Evolutionary conservation across 768 basidiomycete genomes (phyloP), one percentile per base, ranked within the genome.

Genomic region (Leccinum subtestaceum): DNA sequence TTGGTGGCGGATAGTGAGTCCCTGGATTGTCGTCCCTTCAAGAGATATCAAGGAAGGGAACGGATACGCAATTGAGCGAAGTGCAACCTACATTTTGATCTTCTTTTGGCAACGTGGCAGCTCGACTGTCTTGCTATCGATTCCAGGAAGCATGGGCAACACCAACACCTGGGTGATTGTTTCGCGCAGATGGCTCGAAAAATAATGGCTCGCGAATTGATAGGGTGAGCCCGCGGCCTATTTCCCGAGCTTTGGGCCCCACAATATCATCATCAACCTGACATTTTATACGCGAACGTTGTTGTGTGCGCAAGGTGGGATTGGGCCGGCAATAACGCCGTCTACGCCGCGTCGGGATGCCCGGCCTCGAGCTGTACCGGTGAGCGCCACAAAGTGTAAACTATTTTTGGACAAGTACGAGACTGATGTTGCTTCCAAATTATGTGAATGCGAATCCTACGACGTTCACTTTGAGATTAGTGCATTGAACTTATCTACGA

Each of bases 211-310:
- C 21, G 54, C n/a, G 4, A 21, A 17, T 9, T 9, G 15, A 10
- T 17, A 84, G 84, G 86, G 87, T 6, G 79, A 72, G 0, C 87
- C 88, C 2, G 67, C 72, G 8, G 88, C 86, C 4, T 77, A 75
- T 65, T 90, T 89, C 72, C 86, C 86, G 2, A 78, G 74, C 57
- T 82, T 89, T 64, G 75, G 78, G 5, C 62, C 75, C 0, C 79
- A 87, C 63, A 83, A 83, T 59, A 87, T 88, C 58, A n/a, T 62
- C 15, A 56, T 62, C 48, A 46, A 62, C 19, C 15, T 48, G 15
- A 40, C 34, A 7, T 56, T 67, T 27, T 67, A 67, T 67, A 32
- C 46, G 64, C 59, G 23, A 6, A 13, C 27, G 27, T 27, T 27
- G 8, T 27, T 27, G 27, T 27, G 17, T 19, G 17, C 48, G 50